Percentiles rank a stretch among this genome's conserved stretches.
These are phyloP conservation scores for Apophysomyces ossiformis DNA, from an alignment of 371 early-diverging fungal species.

Conservation along the genomic window DNA sequence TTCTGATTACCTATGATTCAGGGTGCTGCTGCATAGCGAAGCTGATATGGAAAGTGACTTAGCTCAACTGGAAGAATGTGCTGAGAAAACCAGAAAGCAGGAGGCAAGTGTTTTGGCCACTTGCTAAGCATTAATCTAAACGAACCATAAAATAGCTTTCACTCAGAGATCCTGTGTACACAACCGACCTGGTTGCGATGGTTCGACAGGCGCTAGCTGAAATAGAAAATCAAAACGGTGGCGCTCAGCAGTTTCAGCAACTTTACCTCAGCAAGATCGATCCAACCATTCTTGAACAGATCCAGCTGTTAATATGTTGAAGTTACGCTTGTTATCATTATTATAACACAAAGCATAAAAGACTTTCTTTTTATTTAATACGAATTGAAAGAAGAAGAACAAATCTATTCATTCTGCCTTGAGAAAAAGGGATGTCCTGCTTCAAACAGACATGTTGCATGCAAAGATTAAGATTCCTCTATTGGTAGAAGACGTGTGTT, in stretches of 20 bases:
- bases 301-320: conserved; percentile 17
- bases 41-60: conserved; percentile 62
- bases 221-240: conserved; percentile 50
- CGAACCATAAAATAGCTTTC: conserved; percentile 35
- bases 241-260: conserved; percentile 41
- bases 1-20: conserved; percentile 14
- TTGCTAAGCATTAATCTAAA: background rate
- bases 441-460: no score
- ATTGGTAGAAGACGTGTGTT: no score
- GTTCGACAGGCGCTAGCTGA: conserved; percentile 53
- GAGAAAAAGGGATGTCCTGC: no score
- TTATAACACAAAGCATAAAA: no score
- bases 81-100: conserved; percentile 52
- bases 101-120: conserved; percentile 28
- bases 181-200: conserved; percentile 54
- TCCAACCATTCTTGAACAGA: conserved; percentile 50
- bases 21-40: conserved; percentile 69
- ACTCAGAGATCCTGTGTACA: conserved; percentile 62
- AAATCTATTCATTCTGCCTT: no score
- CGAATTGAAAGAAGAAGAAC: no score
- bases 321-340: background rate
- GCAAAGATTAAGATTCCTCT: no score
- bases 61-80: conserved; percentile 57
- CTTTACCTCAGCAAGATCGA: conserved; percentile 56
- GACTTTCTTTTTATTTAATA: no score